Evolutionary conservation across 495 filamentous ascomycete species (phyloP).

Genomic region (Tuber borchii): DNA sequence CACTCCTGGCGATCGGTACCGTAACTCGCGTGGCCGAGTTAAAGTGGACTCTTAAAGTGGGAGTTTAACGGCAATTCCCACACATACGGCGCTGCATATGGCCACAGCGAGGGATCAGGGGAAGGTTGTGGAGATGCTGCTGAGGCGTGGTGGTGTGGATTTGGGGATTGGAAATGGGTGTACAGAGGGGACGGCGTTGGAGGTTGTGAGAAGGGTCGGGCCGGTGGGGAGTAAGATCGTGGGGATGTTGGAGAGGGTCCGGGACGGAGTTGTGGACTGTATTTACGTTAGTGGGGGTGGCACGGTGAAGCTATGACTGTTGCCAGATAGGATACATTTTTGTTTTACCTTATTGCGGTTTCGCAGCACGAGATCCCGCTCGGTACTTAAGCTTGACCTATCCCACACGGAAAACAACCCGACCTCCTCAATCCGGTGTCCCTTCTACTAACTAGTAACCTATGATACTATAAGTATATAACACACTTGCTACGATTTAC

Average conservation of each 20-base stretch:
- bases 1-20: no score
- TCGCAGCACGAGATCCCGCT: neutral
- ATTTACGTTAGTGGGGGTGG: neutral
- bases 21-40: no score
- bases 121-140: neutral
- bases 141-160: neutral
- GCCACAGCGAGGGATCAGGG: neutral
- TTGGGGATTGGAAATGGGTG: neutral
- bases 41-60: no score
- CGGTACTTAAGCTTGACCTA: neutral
- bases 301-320: neutral
- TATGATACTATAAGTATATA: neutral
- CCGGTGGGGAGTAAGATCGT: neutral
- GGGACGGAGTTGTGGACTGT: neutral
- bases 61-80: no score
- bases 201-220: neutral
- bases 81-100: neutral
- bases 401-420: neutral
- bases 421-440: no score
- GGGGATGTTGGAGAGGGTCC: neutral
- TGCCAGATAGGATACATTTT: neutral
- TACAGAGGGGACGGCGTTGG: neutral
- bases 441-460: no score
- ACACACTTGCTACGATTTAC: neutral
- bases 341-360: neutral